phyloP scores from a whole-genome alignment of 208 protist species.

The Lotmaria passim region DNA sequence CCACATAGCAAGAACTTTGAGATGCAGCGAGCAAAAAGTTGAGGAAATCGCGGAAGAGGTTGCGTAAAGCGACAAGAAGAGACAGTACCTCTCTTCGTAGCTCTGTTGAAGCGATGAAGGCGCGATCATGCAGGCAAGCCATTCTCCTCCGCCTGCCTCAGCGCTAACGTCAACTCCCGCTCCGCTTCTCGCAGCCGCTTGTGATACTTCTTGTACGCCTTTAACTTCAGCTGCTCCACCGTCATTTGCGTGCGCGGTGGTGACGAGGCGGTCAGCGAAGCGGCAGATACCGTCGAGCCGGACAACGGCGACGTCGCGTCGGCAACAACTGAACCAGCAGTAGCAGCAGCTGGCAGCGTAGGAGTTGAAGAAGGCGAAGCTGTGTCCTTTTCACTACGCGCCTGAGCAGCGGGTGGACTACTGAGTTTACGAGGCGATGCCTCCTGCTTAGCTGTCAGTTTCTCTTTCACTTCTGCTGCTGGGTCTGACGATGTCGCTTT shows the following conservation, averaged over 20 bases:
- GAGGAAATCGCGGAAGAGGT: no score
- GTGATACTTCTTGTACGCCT: slow-evolving; percentile 38
- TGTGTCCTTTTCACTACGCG: not conserved
- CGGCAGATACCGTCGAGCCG: no score
- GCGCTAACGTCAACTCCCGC: slow-evolving; percentile 23
- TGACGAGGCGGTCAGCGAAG: not conserved
- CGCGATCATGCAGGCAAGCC: not conserved
- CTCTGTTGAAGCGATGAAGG: no score
- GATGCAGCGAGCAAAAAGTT: no score
- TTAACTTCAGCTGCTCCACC: slow-evolving; percentile 28
- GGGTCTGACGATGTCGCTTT: not conserved
- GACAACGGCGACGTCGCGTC: no score
- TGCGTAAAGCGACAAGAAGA: no score
- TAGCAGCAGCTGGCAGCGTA: no score
- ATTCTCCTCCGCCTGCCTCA: slow-evolving; percentile 23
- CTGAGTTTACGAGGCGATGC: not conserved
- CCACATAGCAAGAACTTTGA: no score
- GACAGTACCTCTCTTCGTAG: no score
- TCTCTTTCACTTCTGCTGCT: not conserved
- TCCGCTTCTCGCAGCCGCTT: slow-evolving; percentile 31
- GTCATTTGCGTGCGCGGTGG: not conserved
- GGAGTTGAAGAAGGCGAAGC: not conserved
- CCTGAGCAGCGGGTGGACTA: not conserved
- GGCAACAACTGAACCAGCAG: no score
- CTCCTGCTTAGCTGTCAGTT: not conserved